phyloP scores from a whole-genome alignment of 257 asterid species.

The Solanum habrochaites region DNA sequence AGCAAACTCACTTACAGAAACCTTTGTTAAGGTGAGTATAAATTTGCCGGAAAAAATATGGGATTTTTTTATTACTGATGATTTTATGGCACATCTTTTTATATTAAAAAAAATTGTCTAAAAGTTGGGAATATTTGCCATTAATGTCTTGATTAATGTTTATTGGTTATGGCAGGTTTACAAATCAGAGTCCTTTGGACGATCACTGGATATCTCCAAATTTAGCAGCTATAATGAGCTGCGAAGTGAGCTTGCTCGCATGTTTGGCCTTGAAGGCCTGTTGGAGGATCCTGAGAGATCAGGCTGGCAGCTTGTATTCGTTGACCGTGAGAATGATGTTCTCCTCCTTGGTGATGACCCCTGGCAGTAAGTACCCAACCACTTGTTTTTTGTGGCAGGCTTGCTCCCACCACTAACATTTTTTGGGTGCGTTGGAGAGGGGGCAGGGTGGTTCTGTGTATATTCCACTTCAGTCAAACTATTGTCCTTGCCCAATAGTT shows the following conservation, averaged over 20 bases:
- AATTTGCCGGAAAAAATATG: neutral
- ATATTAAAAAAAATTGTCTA: neutral
- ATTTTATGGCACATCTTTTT: neutral
- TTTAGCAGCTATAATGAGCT: constrained; percentile 90
- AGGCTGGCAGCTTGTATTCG: constrained; percentile 99
- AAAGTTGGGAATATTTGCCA: neutral
- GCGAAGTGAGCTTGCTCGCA: constrained; percentile 82
- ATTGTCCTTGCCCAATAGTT: neutral
- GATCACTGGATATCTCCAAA: constrained; percentile 88
- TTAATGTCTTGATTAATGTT: neutral
- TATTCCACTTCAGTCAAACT: neutral
- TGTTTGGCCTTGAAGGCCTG: constrained; percentile 90
- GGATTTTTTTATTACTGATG: neutral
- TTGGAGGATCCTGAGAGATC: constrained; percentile 98
- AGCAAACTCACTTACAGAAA: constrained; percentile 35
- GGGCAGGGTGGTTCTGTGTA: neutral
- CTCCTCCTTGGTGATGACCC: constrained; percentile 99
- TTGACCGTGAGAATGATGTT: constrained; percentile 92
- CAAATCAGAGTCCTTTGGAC: constrained; percentile 77
- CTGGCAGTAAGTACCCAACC: constrained; percentile 69
- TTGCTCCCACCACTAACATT: neutral
- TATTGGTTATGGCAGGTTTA: constrained; percentile 48
- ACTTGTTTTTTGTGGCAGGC: neutral
- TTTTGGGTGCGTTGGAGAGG: neutral
- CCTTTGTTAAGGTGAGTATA: constrained; percentile 78